Percentiles rank a stretch among this genome's conserved stretches.
Conservation (phyloP, 2,329 filamentous ascomycete genomes). For the Cercospora janseana region DNA sequence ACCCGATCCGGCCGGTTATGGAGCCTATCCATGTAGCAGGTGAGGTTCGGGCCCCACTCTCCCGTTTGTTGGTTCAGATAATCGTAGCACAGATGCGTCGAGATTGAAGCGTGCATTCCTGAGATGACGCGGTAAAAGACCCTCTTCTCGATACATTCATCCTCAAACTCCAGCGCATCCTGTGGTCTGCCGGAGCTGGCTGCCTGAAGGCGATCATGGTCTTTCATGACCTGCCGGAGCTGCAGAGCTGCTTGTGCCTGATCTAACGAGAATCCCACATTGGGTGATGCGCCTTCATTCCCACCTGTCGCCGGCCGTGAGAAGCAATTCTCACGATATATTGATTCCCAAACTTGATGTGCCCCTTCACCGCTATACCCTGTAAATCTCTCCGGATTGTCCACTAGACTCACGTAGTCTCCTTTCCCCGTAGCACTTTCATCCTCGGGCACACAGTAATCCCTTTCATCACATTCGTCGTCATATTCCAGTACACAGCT, state of each 20-base stretch:
- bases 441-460: slow-evolving; percentile 95
- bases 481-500: slow-evolving; percentile 97
- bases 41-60: slow-evolving; percentile 83
- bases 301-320: slow-evolving; percentile 41
- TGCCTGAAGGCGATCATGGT: slow-evolving; percentile 26
- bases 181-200: slow-evolving; percentile 59
- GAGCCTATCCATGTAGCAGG: slow-evolving; percentile 84
- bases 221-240: slow-evolving; percentile 59
- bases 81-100: slow-evolving; percentile 91
- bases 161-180: slow-evolving; percentile 71
- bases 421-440: slow-evolving; percentile 82
- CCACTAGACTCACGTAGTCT: slow-evolving; percentile 90
- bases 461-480: slow-evolving; percentile 92
- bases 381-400: slow-evolving; percentile 94
- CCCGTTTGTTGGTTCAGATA: slow-evolving; percentile 94
- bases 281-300: slow-evolving; percentile 30
- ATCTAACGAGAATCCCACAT: slow-evolving; percentile 45
- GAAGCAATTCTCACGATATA: slow-evolving; percentile 98
- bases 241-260: slow-evolving; percentile 58
- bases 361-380: slow-evolving; percentile 84
- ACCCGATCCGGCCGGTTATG: slow-evolving; percentile 84
- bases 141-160: slow-evolving; percentile 96
- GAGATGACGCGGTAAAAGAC: slow-evolving; percentile 95
- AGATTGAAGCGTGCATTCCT: slow-evolving; percentile 98
- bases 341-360: slow-evolving; percentile 90